phyloP scores from a whole-genome alignment of 83 land plant species.

The Picea engelmannii region DNA sequence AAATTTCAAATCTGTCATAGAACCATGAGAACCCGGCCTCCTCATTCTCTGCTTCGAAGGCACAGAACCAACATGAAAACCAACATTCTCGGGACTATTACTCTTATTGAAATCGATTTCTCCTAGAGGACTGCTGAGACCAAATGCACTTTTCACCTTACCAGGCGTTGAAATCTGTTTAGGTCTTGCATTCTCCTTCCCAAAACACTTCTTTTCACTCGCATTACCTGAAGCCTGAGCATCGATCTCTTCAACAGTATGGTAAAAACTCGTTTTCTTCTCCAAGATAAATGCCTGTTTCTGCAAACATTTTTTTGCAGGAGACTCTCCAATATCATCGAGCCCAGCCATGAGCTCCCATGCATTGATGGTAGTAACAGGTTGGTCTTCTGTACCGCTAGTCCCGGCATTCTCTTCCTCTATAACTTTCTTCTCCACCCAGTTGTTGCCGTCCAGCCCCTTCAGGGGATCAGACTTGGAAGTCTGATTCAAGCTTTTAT shows the following conservation, averaged over 20 bases:
- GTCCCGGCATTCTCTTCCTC: background rate
- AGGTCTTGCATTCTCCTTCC: background rate
- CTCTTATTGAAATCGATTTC: background rate
- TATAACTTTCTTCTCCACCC: background rate
- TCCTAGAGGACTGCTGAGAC: background rate
- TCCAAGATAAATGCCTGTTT: background rate
- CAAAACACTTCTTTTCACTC: background rate
- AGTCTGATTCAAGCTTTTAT: background rate
- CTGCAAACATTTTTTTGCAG: background rate
- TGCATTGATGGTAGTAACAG: constrained; percentile 11
- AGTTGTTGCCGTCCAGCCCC: background rate
- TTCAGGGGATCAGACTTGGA: background rate
- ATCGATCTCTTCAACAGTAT: too few species aligned
- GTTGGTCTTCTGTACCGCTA: background rate
- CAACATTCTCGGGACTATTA: background rate
- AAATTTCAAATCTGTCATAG: constrained; percentile 3
- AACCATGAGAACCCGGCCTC: background rate
- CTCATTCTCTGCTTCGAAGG: background rate
- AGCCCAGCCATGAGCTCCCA: constrained; percentile 19
- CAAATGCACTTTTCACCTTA: background rate
- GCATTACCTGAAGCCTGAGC: too few species aligned
- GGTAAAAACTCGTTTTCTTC: background rate
- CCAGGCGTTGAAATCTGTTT: background rate
- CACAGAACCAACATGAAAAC: background rate
- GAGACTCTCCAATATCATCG: background rate